Base-by-base conservation (phyloP, 192 early-diverging fungal species). In the Coemansia asiatica region DNA sequence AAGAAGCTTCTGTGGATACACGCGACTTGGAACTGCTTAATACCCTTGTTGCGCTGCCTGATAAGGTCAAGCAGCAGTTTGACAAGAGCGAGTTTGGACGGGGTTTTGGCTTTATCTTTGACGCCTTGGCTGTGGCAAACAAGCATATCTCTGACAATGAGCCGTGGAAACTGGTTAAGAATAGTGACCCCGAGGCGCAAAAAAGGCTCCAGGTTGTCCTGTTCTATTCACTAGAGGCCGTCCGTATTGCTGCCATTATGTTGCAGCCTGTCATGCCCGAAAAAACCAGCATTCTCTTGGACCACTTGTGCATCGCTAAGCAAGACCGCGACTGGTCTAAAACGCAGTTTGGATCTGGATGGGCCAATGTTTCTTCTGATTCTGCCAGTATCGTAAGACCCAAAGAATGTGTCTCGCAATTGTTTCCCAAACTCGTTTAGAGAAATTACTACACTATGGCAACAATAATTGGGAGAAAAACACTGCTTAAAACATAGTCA, bases 221-320 rank as follows among this genome's bases (percentile, higher is more conserved):
- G 28, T 92, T 88, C 81, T 85, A 89, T 56, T 76, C 90, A 5
- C 75, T 90, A 38, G 94, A 96, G 72, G 82, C 92, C 0, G 84
- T 87, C 27, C 86, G 95, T 10, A 54, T 93, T 25, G 82, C 89
- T 3, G 89, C 81, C 15, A 78, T 96, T 28, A 67, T 95, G 38
- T 74, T 97, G 49, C 89, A 90, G 67, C 92, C 93, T 6, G 85
- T 95, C 19, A 93, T 97, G 88, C 96, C 96, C 8, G 72, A 74
- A 1, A 95, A 93, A 70, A 82, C 87, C 46, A 63, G 61, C 1
- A 61, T 65, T 47, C 72, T 98, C 47, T 72, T 98, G 61, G 83
- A 90, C 60, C 77, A 80, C 18, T 61, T 98, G 10, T 83, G 76
- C 6, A 82, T 95, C 7, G 53, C 72, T 6, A 55, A 18, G 16